phyloP scores from a whole-genome alignment of 768 basidiomycete species.

The Termitomyces sp. region DNA sequence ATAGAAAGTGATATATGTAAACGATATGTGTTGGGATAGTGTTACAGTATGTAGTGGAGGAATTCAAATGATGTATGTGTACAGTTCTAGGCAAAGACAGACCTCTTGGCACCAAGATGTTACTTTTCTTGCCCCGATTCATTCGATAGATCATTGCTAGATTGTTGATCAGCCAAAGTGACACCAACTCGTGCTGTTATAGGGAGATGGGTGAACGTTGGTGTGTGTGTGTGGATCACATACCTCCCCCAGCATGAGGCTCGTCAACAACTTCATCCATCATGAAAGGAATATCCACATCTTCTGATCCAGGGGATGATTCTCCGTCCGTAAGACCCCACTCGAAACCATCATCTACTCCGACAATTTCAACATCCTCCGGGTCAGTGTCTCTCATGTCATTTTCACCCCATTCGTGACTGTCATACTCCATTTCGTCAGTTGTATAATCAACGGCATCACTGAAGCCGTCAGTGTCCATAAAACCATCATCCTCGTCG shows the following conservation, averaged over 20 bases:
- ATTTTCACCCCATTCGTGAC: slow-evolving; percentile 14
- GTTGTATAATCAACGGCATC: slow-evolving; percentile 32
- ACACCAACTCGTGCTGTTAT: neutral
- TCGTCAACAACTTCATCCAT: slow-evolving; percentile 11
- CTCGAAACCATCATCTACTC: slow-evolving; percentile 25
- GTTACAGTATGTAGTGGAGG: slow-evolving; percentile 4
- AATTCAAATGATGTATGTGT: neutral
- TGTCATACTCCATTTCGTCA: slow-evolving; percentile 31
- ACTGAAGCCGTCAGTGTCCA: slow-evolving; percentile 37
- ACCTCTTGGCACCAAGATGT: neutral
- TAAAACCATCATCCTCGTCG: slow-evolving; percentile 42
- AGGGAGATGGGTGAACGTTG: neutral
- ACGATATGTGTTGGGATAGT: neutral
- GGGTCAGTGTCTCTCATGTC: slow-evolving; percentile 14
- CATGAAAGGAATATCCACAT: slow-evolving; percentile 11
- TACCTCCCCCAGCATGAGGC: slow-evolving; percentile 10
- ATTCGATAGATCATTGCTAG: neutral
- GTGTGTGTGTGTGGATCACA: slow-evolving; percentile 4
- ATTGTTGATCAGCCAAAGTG: slow-evolving; percentile 1
- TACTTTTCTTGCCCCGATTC: slow-evolving; percentile 9
- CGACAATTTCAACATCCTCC: slow-evolving; percentile 12
- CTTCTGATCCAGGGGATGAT: slow-evolving; percentile 22
- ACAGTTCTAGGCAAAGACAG: neutral
- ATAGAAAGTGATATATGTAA: neutral
- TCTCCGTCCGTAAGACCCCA: slow-evolving; percentile 40